Conservation (phyloP, 2,329 filamentous ascomycete genomes). For the Alternaria angustiovoidea region DNA sequence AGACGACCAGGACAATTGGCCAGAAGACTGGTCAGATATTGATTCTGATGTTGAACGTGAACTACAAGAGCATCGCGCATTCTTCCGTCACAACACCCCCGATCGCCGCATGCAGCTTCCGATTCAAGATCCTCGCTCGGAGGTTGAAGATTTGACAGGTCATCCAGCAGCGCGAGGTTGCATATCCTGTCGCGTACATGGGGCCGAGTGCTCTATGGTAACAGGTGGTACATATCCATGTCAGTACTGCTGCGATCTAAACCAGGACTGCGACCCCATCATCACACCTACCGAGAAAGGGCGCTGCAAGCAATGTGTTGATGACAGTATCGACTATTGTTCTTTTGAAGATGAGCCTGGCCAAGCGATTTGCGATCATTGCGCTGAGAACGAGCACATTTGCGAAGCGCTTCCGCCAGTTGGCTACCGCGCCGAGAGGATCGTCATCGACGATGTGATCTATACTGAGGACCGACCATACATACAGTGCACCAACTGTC, state of each 20-base stretch:
- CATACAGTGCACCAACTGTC: conserved; percentile 40
- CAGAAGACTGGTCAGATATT: conserved; percentile 30
- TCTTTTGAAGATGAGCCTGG: conserved; percentile 31
- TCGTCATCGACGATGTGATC: conserved; percentile 29
- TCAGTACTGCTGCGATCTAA: conserved; percentile 24
- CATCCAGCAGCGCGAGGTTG: conserved; percentile 49
- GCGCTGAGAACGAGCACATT: conserved; percentile 17
- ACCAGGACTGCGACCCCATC: conserved; percentile 45
- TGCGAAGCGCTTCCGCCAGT: conserved; percentile 27
- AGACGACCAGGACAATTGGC: conserved; percentile 40
- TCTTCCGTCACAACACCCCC: conserved; percentile 23
- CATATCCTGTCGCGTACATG: conserved; percentile 38
- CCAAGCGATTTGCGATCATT: conserved; percentile 32
- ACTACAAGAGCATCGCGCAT: conserved; percentile 10
- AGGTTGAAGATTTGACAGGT: conserved; percentile 42
- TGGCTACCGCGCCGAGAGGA: conserved; percentile 27
- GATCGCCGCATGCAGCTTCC: conserved; percentile 17
- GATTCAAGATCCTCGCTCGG: conserved; percentile 33
- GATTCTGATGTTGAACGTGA: conserved; percentile 28
- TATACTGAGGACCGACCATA: conserved; percentile 30
- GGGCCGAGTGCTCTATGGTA: conserved; percentile 35
- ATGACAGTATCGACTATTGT: conserved; percentile 21
- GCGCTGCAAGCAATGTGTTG: conserved; percentile 41
- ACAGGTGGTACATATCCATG: conserved; percentile 42
- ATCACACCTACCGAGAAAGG: conserved; percentile 41